Percentiles rank a stretch among this genome's conserved stretches.
Evolutionary conservation across 2,329 filamentous ascomycete species (phyloP).

Genomic region (Teratosphaeria pseudoeucalypti): DNA sequence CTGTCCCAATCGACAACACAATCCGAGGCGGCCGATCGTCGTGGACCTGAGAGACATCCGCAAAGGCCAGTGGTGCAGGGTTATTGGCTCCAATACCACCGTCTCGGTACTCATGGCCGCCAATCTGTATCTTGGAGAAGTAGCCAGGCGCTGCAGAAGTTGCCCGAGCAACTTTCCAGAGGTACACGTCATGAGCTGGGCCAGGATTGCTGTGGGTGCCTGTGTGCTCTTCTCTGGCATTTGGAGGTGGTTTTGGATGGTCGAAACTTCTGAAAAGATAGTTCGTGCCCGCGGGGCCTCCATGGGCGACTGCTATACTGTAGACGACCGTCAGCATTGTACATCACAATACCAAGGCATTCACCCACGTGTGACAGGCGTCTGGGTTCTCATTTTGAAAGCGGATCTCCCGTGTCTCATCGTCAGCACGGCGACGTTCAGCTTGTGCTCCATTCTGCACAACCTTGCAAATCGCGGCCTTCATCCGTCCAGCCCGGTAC

Average conservation of each 20-base stretch:
- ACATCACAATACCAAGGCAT: neutral
- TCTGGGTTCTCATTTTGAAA: neutral
- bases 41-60: neutral
- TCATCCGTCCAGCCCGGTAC: neutral
- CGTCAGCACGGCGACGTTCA: neutral
- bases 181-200: neutral
- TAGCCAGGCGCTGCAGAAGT: slow-evolving; percentile 1
- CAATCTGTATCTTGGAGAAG: neutral
- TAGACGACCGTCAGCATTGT: neutral
- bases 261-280: neutral
- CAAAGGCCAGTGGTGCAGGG: neutral
- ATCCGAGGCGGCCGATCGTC: neutral
- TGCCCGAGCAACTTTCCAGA: neutral
- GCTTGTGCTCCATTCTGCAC: neutral
- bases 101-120: neutral
- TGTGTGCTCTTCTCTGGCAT: neutral
- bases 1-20: neutral
- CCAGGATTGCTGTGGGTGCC: neutral
- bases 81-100: slow-evolving; percentile 2
- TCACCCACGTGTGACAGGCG: neutral
- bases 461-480: neutral
- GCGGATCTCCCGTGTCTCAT: neutral
- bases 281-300: neutral
- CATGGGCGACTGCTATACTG: neutral
- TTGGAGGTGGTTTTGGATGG: neutral